Base-by-base conservation (phyloP, 208 protist genomes). In the Leishmania guyanensis region DNA sequence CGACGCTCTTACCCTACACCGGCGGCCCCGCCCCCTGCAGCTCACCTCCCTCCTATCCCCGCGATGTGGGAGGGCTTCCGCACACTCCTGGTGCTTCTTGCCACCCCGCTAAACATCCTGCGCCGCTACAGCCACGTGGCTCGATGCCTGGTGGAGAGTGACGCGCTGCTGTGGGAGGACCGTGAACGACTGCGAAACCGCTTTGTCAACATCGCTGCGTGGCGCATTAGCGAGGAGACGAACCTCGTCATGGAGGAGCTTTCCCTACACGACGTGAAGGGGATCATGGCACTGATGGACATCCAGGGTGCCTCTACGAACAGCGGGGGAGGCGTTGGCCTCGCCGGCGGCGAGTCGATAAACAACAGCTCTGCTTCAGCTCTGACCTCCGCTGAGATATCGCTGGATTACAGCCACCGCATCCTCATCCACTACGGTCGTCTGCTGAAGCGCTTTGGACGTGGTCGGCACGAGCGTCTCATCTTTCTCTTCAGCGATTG, bases 401-500 rank as follows among this genome's bases (percentile, higher is more conserved):
- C 33, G 26, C 46, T 51, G 36, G 64, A 78, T 78, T 71, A 65
- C 73, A 78, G 77, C 79, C 75, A 46, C 64, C 91, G 91, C 29
- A 82, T 89, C 5, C 84, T 97, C 20, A 81, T 97, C 22, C 92
- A 95, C 70, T 92, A 93, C 79, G 92, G 94, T 12, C 86, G 91
- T 8, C 80, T 97, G 46, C 70, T 78, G 50, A 96, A 96, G 86
- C 72, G 85, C 74, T 94, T 86, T 70, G 77, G 88, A 3, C 92
- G 92, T 20, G 91, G 89, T 16, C 87, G 88, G 10, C 93, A 96
- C 80, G 89, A 96, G 68, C 89, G 92, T 8, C 84, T 98, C 1
- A 68, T 93, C 75, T 93, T 98, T 77, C 81, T 96, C 71, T 98
- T 98, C 86, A 94, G 80, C 76, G 92, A 96, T 83, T 93, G 84